Conservation (phyloP, 768 basidiomycete species). For the Suillus subluteus region DNA sequence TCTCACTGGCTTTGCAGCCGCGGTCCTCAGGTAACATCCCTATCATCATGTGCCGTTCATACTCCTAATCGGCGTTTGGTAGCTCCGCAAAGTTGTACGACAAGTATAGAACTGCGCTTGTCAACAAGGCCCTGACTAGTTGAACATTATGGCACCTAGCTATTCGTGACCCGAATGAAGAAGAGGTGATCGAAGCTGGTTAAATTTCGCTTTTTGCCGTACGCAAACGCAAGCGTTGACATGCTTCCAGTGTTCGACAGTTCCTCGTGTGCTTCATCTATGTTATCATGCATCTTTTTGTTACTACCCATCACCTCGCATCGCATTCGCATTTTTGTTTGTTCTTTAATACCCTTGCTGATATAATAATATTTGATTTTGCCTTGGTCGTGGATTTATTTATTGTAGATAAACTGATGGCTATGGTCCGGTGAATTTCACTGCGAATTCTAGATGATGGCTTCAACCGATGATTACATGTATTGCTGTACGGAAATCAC, state of each 20-base stretch:
- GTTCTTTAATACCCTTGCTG: neutral
- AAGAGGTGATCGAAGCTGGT: conserved; percentile 5
- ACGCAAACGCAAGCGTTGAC: too few species aligned
- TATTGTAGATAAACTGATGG: neutral
- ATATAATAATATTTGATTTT: neutral
- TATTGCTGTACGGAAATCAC: conserved; percentile 1
- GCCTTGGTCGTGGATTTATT: neutral
- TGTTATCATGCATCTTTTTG: conserved; percentile 9
- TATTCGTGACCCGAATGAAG: neutral
- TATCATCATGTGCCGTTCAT: neutral
- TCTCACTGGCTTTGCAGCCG: conserved; percentile 68
- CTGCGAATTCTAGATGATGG: neutral
- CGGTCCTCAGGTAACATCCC: conserved; percentile 66
- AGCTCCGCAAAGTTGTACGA: conserved; percentile 80
- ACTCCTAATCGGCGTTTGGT: conserved; percentile 16
- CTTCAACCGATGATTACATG: neutral
- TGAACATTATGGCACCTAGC: neutral
- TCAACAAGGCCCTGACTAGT: conserved; percentile 46
- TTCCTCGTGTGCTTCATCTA: conserved; percentile 1
- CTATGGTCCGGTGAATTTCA: too few species aligned
- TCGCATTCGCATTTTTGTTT: neutral
- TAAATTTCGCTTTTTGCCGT: neutral
- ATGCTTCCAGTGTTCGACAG: neutral
- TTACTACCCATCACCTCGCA: conserved; percentile 2
- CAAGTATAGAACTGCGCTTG: conserved; percentile 63